Base-by-base conservation (phyloP, 192 early-diverging fungal genomes). In the Backusella parvicylindrica region DNA sequence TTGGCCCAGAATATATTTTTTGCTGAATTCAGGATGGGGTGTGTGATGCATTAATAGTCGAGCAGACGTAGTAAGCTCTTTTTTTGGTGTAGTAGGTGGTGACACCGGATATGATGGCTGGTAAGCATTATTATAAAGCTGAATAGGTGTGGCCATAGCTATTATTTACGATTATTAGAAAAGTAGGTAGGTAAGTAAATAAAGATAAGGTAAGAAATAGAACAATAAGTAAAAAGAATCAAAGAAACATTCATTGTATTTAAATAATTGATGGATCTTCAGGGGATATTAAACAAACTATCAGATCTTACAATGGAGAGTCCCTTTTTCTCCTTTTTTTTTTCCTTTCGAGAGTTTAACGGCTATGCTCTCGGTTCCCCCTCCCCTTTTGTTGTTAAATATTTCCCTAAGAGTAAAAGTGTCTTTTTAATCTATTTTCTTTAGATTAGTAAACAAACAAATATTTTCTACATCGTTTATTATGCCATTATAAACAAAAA, bases 1-100 rank as follows among this genome's bases (percentile, higher is more conserved):
- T 35, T 88, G 77, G 2, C 84, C 83, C 2, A 88, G 74, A 1
- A 75, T 82, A 53, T 86, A 88, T 66, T 6, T 70, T 32, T 30
- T 47, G 26, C 13, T 28, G 32, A 72, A 72, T 26, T 72, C 70
- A 13, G 70, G 70, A 21, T 47, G 64, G 2, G 33, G 26, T 18
- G 38, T 41, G 40, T 70, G 41, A 18, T 47, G 40, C 68, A 70
- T 70, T 47, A 70, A 47, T 31, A 47, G 40, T 70, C 40, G 33
- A 31, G 68, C 68, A 28, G 68, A 70, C 6, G 26, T 28, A 31
- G 35, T 64, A 26, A 64, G 26, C 23, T 49, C 49, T 64, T 56
- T 16, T 37, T 28, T 30, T 73, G 53, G 12, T 64, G 53, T 50
- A 15, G 38, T 26, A 37, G 50, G 15, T 40, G 72, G 26, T 30